Percentiles rank a stretch among this genome's conserved stretches.
phyloP scores from a whole-genome alignment of 2,329 filamentous ascomycete species.

The Arthroderma sp. region DNA sequence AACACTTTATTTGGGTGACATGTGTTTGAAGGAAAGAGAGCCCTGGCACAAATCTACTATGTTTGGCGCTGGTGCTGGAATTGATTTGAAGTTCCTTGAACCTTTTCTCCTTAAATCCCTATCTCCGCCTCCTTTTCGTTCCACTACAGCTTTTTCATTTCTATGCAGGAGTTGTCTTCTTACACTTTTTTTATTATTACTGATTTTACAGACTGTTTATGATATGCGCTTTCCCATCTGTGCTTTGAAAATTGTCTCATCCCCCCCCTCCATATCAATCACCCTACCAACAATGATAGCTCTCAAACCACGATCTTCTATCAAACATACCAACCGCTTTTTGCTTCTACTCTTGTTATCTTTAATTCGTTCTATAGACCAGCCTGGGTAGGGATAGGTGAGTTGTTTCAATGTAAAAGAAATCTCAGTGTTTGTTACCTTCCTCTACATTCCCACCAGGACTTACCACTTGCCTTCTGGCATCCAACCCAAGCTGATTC shows the following conservation, averaged over 20 bases:
- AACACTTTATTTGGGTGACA: no score
- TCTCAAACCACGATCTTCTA: no score
- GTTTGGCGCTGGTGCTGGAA: no score
- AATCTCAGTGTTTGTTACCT: not conserved
- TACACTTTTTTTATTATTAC: not conserved
- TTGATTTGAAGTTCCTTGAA: not conserved
- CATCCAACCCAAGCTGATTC: no score
- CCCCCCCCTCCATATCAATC: no score
- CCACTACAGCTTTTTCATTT: slow-evolving; percentile 1
- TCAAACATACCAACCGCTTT: no score
- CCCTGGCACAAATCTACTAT: no score
- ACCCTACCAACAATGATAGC: no score
- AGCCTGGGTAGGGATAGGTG: not conserved
- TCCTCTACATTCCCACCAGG: no score
- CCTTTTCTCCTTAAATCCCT: not conserved
- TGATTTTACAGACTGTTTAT: not conserved
- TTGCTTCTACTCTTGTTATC: not conserved
- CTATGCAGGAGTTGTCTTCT: slow-evolving; percentile 1
- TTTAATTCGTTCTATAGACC: slow-evolving; percentile 2
- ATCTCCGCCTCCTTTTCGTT: not conserved
- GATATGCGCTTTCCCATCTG: not conserved
- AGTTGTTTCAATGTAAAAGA: not conserved
- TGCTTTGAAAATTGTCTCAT: not conserved
- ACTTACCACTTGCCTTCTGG: no score
- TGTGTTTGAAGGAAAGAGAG: no score